Percentiles rank a stretch among this genome's conserved stretches.
phyloP scores from a whole-genome alignment of 2,329 filamentous ascomycete species.

The Fusarium nygamai region DNA sequence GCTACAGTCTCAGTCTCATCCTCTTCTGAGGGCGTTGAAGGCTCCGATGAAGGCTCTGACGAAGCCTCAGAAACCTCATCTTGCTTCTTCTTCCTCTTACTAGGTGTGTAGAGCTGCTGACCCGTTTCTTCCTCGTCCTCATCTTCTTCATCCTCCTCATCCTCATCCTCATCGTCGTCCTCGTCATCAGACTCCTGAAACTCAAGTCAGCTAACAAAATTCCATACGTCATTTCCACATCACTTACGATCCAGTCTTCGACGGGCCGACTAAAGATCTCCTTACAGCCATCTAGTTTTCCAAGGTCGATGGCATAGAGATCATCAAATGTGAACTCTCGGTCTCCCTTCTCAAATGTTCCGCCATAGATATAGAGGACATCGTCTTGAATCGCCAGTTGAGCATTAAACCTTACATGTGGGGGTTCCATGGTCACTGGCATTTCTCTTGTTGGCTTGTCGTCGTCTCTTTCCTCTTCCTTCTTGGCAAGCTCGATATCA shows the following conservation, averaged over 20 bases:
- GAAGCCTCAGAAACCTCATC: conserved; percentile 55
- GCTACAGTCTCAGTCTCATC: conserved; percentile 60
- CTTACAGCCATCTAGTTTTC: conserved; percentile 92
- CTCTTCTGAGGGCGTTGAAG: conserved; percentile 49
- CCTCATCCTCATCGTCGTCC: conserved; percentile 66
- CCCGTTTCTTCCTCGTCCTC: conserved; percentile 62
- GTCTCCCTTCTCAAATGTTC: conserved; percentile 94
- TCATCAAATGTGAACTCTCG: conserved; percentile 97
- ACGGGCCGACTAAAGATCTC: conserved; percentile 88
- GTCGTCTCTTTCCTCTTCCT: conserved; percentile 64
- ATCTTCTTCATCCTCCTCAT: conserved; percentile 68
- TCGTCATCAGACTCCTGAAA: conserved; percentile 66
- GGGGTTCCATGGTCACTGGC: conserved; percentile 81
- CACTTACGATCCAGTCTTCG: conserved; percentile 79
- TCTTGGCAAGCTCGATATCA: conserved; percentile 60
- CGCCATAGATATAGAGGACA: conserved; percentile 91
- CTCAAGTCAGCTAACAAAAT: conserved; percentile 17
- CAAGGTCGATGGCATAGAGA: conserved; percentile 91
- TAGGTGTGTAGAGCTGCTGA: conserved; percentile 59
- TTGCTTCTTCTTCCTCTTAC: conserved; percentile 66
- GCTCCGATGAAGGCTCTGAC: conserved; percentile 45
- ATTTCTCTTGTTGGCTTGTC: conserved; percentile 69
- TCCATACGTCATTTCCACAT: background rate
- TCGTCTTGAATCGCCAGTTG: conserved; percentile 92
- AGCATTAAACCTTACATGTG: conserved; percentile 90